These are phyloP conservation scores for Mercurialis annua DNA, from an alignment of 345 rosid species.

Conservation along the genomic window DNA sequence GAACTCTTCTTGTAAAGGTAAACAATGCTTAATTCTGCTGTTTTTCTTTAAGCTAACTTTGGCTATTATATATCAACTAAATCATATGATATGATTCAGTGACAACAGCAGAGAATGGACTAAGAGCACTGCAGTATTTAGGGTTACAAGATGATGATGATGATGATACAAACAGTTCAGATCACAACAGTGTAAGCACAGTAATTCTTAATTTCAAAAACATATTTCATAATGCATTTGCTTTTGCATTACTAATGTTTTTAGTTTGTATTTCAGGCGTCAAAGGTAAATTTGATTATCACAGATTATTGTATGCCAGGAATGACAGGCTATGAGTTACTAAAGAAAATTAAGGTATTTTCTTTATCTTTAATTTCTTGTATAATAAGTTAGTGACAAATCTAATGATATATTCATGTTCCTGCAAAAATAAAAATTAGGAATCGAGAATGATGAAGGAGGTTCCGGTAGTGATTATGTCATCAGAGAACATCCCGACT, in stretches of 20 bases:
- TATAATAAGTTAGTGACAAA: not conserved
- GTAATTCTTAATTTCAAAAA: no score
- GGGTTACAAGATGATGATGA: conserved; percentile 56
- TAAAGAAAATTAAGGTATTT: conserved; percentile 70
- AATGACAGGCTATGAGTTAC: conserved; percentile 85
- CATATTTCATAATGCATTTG: no score
- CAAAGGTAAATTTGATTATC: conserved; percentile 66
- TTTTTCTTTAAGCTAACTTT: not conserved
- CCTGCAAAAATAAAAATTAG: conserved; percentile 21
- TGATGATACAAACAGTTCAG: conserved; percentile 25
- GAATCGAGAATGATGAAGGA: conserved; percentile 67
- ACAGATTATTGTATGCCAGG: conserved; percentile 96
- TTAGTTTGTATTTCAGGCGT: conserved; percentile 34
- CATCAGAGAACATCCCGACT: conserved; percentile 76
- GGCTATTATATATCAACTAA: not conserved
- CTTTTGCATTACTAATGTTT: no score
- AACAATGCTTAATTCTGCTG: not conserved
- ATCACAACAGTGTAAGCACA: conserved; percentile 25
- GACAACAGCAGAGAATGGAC: conserved; percentile 73
- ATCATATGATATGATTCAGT: conserved; percentile 39
- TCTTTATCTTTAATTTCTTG: not conserved
- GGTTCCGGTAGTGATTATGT: conserved; percentile 84
- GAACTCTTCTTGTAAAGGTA: conserved; percentile 71
- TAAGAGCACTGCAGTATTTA: conserved; percentile 67
- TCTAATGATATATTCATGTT: not conserved